Evolutionary conservation across 306 rosid genomes (phyloP), one percentile per base, ranked within the genome.

Genomic region (Dryas octopetala): DNA sequence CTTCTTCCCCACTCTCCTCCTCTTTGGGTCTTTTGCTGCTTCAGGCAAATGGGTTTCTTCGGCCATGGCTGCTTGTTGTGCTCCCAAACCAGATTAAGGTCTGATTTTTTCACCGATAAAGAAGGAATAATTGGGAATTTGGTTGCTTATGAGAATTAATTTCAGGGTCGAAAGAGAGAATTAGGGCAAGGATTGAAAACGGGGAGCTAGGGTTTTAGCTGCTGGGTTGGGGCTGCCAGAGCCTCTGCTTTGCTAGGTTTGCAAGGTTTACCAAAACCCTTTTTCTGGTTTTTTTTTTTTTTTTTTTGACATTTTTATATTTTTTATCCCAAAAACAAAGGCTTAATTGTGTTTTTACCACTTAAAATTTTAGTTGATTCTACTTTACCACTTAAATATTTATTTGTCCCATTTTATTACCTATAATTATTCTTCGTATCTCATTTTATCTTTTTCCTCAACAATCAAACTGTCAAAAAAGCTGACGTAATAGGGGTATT

Each of bases 1-100:
- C 14, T 72, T 83, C 74, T 66, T 84, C 75, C 81, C 85, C 52
- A 91, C 11, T 50, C 78, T 79, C 85, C 93, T 86, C 90, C 78
- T 90, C 63, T 73, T 82, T n/a, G 73, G 79, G 53, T 66, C 80
- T 48, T 81, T 76, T 54, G 72, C 83, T 65, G 80, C 46, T 64
- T 86, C 90, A 38, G 70, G 58, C 47, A 76, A 5, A 9, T 73
- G 88, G 19, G 49, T 74, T 66, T 81, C 92, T 45, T 86, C 92
- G 61, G 90, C 90, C 99, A 96, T 96, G 65, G 69, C 74, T 28
- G 69, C 74, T 28, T 57, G 44, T 54, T 55, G 62, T 58, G 51
- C 23, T 17, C 11, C 11, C 17, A 60, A 28, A 59, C 7, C 58
- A 3, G 46, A 28, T 59, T 14, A 46, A 60, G 68, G 68, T 73